Percentiles rank a stretch among this genome's conserved stretches.
phyloP scores from a whole-genome alignment of 2,329 filamentous ascomycete genomes.

The Aspergillus quadricinctus region DNA sequence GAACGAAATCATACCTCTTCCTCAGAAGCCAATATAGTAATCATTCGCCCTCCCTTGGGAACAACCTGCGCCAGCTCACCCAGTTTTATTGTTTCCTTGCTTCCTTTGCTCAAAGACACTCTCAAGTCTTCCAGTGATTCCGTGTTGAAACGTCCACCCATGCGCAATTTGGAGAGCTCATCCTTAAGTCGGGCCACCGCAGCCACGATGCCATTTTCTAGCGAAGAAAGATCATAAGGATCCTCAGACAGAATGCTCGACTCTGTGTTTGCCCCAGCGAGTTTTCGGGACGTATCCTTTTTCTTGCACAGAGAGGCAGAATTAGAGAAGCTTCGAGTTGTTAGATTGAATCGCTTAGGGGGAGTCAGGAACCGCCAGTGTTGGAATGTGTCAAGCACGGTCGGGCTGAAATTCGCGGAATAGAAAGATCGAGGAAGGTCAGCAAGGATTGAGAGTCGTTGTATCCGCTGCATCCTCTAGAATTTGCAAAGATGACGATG shows the following conservation, averaged over 20 bases:
- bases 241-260: constrained; percentile 42
- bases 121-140: constrained; percentile 57
- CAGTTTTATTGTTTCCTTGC: constrained; percentile 50
- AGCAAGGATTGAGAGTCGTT: neutral
- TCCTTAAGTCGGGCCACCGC: constrained; percentile 55
- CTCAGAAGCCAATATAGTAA: constrained; percentile 62
- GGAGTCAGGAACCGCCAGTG: neutral
- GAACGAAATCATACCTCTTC: constrained; percentile 49
- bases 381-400: neutral
- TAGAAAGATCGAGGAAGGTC: neutral
- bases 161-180: constrained; percentile 58
- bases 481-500: neutral
- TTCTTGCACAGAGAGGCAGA: constrained; percentile 47
- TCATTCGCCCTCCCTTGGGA: constrained; percentile 56
- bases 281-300: constrained; percentile 50
- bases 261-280: constrained; percentile 29
- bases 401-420: neutral
- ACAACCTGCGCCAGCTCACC: constrained; percentile 64
- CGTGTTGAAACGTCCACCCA: constrained; percentile 60
- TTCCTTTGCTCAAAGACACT: constrained; percentile 54
- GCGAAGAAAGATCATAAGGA: constrained; percentile 56
- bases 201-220: constrained; percentile 54
- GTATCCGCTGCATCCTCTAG: neutral
- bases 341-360: neutral
- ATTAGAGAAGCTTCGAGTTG: constrained; percentile 37